These are phyloP conservation scores for Salix koriyanagi DNA, from an alignment of 345 rosid genomes.

Conservation along the genomic window DNA sequence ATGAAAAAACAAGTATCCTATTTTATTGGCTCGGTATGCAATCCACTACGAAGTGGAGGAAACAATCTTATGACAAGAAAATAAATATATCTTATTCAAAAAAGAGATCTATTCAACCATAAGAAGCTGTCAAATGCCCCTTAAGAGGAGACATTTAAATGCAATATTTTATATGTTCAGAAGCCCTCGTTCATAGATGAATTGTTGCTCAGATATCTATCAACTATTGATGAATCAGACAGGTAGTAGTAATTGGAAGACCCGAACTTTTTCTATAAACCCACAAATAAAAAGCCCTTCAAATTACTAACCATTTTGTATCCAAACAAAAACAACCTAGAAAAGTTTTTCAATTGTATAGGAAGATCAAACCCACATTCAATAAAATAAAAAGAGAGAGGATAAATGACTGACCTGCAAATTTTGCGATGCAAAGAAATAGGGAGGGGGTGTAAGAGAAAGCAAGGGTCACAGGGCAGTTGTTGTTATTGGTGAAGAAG, in stretches of 20 bases:
- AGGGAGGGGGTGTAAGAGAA: neutral
- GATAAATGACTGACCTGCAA: constrained; percentile 16
- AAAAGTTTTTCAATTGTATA: neutral
- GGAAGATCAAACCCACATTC: neutral
- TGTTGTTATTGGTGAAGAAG: neutral
- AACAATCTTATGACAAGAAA: neutral
- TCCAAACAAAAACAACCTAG: constrained; percentile 14
- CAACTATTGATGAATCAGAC: neutral
- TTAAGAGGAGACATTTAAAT: neutral
- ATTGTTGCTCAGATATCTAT: neutral
- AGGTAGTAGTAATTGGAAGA: neutral
- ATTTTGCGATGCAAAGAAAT: neutral
- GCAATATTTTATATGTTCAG: neutral
- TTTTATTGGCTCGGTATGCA: neutral
- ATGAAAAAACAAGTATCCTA: neutral
- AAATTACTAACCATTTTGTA: neutral
- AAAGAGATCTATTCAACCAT: neutral
- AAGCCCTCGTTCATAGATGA: neutral
- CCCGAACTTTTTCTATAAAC: neutral
- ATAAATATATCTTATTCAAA: neutral
- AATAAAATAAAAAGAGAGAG: neutral
- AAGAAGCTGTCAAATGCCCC: neutral
- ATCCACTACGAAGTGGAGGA: neutral
- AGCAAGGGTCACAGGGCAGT: neutral
- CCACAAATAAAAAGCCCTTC: neutral